Base-by-base conservation (phyloP, 2,329 filamentous ascomycete species). In the Botrytis aclada region DNA sequence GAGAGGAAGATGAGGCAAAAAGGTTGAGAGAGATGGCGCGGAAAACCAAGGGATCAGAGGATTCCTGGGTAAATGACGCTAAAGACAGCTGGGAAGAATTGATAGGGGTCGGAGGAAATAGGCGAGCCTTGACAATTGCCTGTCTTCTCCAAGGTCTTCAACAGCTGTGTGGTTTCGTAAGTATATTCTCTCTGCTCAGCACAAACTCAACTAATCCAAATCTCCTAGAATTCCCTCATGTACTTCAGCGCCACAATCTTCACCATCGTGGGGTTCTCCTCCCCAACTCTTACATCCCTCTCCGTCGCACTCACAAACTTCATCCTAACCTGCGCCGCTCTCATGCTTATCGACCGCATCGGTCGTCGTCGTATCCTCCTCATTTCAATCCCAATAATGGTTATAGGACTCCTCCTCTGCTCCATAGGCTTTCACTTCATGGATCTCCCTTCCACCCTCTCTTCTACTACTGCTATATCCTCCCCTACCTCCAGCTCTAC, bases 181-280 rank as follows among this genome's bases (percentile, higher is more conserved):
- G 88, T 85, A 41, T 45, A 43, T 47, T 41, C 62, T 4, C 20
- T 58, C 41, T 34, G n/a, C 39, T 18, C 20, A 56, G 14, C 14
- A 37, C 6, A 51, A 18, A 32, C 37, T n/a, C 8, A 32, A 62
- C 74, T 75, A 70, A 77, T 34, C 39, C 41, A 39, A 43, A 18
- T 37, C 22, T 25, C n/a, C 39, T 76, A 90, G 88, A 97, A 97
- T 83, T 94, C 92, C 18, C 85, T 97, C 43, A 97, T 97, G 93
- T 97, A 97, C 82, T 97, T 94, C 80, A 94, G 92, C 0, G 92
- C 92, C 6, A 94, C 92, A 12, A 93, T 95, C 43, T 95, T 95
- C 80, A 87, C 88, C 4, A 86, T 94, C 45, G 87, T 97, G 0
- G 92, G 92, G 0, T 97, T 97, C 80, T 86, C 87, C 60, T 92